A percentile compares a stretch with the other conserved stretches of the same genome.
phyloP scores from a whole-genome alignment of 108 stramenopile genomes.

The Skeletonema costatum region DNA sequence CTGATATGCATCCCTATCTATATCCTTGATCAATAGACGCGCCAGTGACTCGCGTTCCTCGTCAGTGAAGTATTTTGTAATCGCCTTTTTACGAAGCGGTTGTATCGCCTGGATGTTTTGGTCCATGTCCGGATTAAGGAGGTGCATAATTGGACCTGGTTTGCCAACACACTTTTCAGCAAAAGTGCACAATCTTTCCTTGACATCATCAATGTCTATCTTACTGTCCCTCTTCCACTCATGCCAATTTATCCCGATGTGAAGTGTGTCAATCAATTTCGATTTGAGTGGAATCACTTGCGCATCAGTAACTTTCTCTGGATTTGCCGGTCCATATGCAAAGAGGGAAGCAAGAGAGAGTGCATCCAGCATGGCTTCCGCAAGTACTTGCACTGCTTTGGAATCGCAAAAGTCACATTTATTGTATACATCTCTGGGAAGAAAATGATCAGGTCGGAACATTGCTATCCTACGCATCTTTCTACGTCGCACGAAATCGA shows the following conservation, averaged over 20 bases:
- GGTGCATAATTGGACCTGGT: constrained; percentile 13
- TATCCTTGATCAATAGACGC: constrained; percentile 44
- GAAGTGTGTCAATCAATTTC: constrained; percentile 36
- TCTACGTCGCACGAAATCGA: constrained; percentile 65
- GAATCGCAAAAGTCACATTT: constrained; percentile 73
- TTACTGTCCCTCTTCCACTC: neutral
- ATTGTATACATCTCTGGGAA: constrained; percentile 30
- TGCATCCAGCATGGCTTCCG: constrained; percentile 39
- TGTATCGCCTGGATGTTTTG: constrained; percentile 8
- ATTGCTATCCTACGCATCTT: constrained; percentile 44
- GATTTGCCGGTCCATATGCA: constrained; percentile 4
- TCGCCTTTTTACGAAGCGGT: constrained; percentile 9
- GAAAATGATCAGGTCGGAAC: constrained; percentile 63
- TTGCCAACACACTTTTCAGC: constrained; percentile 22
- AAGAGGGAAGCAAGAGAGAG: constrained; percentile 27
- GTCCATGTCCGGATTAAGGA: constrained; percentile 8
- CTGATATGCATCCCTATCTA: constrained; percentile 50
- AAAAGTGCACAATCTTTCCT: constrained; percentile 26
- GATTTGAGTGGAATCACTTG: constrained; percentile 52
- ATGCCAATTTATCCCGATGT: constrained; percentile 20
- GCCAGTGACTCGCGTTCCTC: constrained; percentile 55
- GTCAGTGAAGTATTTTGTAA: constrained; percentile 31
- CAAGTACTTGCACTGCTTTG: constrained; percentile 39
- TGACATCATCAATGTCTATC: constrained; percentile 12
- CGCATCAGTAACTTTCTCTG: constrained; percentile 32